Evolutionary conservation across 2,329 filamentous ascomycete genomes (phyloP).

Genomic region (Colletotrichum chrysophilum): DNA sequence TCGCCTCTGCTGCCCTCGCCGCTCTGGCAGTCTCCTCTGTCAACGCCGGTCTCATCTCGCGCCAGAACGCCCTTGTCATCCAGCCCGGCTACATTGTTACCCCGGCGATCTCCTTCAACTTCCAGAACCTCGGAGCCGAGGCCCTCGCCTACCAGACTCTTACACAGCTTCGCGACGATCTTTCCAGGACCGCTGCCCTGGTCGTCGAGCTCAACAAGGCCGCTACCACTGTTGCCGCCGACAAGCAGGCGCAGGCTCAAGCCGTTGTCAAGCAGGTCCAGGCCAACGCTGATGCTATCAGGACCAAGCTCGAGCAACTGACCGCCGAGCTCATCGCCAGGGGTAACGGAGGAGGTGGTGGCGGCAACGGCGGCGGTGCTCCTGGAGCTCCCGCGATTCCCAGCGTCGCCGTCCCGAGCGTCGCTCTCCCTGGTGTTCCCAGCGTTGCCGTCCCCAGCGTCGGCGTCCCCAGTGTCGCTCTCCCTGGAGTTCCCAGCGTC

Average conservation of each 20-base stretch:
- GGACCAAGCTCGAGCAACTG: background rate
- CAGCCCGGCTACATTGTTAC: background rate
- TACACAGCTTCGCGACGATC: background rate
- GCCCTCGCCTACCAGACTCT: background rate
- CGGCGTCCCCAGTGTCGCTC: background rate
- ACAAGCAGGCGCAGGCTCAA: background rate
- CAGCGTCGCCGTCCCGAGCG: background rate
- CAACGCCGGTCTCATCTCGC: background rate
- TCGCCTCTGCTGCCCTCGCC: conserved; percentile 16
- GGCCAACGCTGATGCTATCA: background rate
- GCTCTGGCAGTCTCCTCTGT: conserved; percentile 10
- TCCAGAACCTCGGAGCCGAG: background rate
- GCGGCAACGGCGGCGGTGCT: background rate
- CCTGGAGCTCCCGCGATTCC: background rate
- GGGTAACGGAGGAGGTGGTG: background rate
- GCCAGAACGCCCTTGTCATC: background rate
- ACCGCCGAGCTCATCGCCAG: background rate
- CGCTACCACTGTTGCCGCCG: background rate
- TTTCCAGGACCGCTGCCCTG: background rate
- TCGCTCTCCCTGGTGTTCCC: background rate
- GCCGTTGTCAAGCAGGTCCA: background rate
- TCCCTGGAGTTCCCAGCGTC: background rate
- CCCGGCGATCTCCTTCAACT: background rate
- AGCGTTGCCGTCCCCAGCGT: background rate
- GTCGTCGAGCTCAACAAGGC: background rate